Evolutionary conservation across 2,329 filamentous ascomycete genomes (phyloP).

Genomic region (Pezizomycotina sp.): DNA sequence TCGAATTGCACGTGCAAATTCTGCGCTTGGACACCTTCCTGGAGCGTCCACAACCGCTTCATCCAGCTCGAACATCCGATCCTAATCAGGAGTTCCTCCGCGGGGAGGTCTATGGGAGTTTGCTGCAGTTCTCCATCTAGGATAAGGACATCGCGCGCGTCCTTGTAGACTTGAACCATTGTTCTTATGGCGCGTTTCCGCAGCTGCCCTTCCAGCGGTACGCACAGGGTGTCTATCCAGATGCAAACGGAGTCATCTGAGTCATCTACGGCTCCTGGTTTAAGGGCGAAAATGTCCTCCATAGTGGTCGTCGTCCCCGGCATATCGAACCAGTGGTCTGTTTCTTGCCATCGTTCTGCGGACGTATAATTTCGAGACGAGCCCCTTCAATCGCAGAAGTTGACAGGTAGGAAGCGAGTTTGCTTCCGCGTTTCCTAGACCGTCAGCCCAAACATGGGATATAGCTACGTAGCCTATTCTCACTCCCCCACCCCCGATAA

Average conservation of each 20-base stretch:
- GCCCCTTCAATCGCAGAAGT: constrained; percentile 9
- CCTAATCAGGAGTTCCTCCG: constrained; percentile 13
- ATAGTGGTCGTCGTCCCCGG: no score
- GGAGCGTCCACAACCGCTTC: constrained; percentile 20
- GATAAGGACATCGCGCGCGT: constrained; percentile 5
- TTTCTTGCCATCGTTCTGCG: no score
- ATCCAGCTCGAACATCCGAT: constrained; percentile 20
- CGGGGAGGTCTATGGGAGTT: no score
- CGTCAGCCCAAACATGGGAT: constrained; percentile 22
- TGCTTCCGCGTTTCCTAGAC: constrained; percentile 16
- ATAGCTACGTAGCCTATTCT: constrained; percentile 15
- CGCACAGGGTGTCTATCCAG: constrained; percentile 21
- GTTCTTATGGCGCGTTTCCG: constrained; percentile 20
- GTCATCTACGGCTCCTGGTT: background rate
- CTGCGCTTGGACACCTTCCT: constrained; percentile 18
- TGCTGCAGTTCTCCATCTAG: no score
- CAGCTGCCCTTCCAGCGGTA: constrained; percentile 17
- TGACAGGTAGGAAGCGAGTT: constrained; percentile 20
- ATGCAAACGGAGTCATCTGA: constrained; percentile 8
- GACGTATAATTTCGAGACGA: constrained; percentile 8
- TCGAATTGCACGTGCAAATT: constrained; percentile 12
- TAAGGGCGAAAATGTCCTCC: no score
- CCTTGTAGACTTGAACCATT: constrained; percentile 19
- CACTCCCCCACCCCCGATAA: constrained; percentile 6
- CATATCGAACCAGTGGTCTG: no score